Evolutionary conservation across 208 protist genomes (phyloP).

Genomic region (Trypanosoma avium): DNA sequence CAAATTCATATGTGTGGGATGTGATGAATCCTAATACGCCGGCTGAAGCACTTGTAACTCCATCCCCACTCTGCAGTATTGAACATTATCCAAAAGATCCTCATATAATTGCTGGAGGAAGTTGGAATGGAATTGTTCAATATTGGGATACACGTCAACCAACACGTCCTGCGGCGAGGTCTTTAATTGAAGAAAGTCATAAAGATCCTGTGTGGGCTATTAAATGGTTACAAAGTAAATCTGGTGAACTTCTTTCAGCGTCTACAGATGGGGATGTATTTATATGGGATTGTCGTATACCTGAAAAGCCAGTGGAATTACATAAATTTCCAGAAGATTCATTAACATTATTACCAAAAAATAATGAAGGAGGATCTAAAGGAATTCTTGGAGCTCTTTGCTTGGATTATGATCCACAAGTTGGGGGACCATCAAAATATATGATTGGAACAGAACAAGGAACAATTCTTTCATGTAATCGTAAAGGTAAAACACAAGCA

Average conservation of each 20-base stretch:
- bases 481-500: slow-evolving; percentile 93
- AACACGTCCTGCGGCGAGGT: slow-evolving; percentile 72
- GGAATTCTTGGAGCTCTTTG: slow-evolving; percentile 91
- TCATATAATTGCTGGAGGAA: slow-evolving; percentile 95
- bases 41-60: slow-evolving; percentile 88
- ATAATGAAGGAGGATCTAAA: slow-evolving; percentile 86
- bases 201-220: slow-evolving; percentile 97
- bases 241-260: slow-evolving; percentile 93
- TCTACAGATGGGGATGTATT: slow-evolving; percentile 95
- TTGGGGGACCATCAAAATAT: slow-evolving; percentile 94
- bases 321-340: slow-evolving; percentile 77
- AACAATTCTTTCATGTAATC: slow-evolving; percentile 92
- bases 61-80: slow-evolving; percentile 94
- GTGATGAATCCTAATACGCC: slow-evolving; percentile 96
- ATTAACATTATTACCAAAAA: slow-evolving; percentile 88
- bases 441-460: slow-evolving; percentile 97
- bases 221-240: slow-evolving; percentile 96
- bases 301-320: slow-evolving; percentile 91
- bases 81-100: slow-evolving; percentile 96
- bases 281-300: slow-evolving; percentile 95
- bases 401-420: slow-evolving; percentile 94
- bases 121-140: slow-evolving; percentile 96
- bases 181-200: slow-evolving; percentile 95
- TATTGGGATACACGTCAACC: slow-evolving; percentile 96
- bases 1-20: slow-evolving; percentile 97